These are phyloP conservation scores for Linum usitatissimum DNA, from an alignment of 345 rosid genomes.

Conservation along the genomic window DNA sequence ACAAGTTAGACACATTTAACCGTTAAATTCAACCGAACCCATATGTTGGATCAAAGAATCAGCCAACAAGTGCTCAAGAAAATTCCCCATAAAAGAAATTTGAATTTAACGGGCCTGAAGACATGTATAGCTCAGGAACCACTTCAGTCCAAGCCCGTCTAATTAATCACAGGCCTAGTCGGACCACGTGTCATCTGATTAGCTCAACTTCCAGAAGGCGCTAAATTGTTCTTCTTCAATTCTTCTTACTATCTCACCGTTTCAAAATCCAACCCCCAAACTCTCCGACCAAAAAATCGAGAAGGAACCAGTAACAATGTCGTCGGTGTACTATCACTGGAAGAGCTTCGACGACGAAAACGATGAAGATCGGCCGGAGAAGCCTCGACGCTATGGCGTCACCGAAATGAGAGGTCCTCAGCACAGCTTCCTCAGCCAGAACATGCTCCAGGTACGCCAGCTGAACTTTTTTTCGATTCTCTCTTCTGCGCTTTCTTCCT, in stretches of 20 bases:
- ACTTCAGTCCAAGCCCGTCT: not conserved
- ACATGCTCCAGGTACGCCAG: constrained; percentile 46
- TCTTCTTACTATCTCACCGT: constrained; percentile 5
- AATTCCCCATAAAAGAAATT: too few relatives aligned
- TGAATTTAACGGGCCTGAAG: not conserved
- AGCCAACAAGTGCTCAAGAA: too few relatives aligned
- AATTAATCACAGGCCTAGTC: not conserved
- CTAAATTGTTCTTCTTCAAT: not conserved
- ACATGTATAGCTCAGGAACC: not conserved
- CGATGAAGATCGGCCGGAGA: constrained; percentile 84
- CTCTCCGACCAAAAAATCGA: not conserved
- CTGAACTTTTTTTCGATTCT: not conserved
- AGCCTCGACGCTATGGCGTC: constrained; percentile 82
- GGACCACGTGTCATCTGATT: not conserved
- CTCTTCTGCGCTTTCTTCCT: not conserved
- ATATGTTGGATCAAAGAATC: too few relatives aligned
- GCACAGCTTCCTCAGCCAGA: constrained; percentile 45
- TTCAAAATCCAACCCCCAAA: not conserved
- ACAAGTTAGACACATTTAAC: too few relatives aligned
- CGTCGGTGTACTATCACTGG: constrained; percentile 47
- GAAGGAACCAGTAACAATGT: constrained; percentile 24
- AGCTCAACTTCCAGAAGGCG: not conserved
- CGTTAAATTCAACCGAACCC: too few relatives aligned
- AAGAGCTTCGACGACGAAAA: constrained; percentile 45
- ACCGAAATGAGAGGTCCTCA: constrained; percentile 85